A percentile compares a stretch with the other conserved stretches of the same genome.
phyloP scores from a whole-genome alignment of 306 rosid genomes.

The Arachis hypogaea region DNA sequence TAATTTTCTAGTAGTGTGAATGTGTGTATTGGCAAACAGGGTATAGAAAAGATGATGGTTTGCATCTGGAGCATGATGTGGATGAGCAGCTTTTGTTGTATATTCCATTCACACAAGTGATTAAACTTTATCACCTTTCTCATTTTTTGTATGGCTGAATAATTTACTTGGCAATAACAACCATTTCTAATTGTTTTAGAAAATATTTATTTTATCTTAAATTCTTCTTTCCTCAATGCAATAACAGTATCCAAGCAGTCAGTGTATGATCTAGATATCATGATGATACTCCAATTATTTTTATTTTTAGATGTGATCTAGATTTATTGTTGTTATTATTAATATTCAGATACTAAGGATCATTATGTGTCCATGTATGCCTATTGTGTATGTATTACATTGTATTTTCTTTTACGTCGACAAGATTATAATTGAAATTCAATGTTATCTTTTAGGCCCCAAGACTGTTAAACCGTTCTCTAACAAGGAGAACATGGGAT shows the following conservation, averaged over 20 bases:
- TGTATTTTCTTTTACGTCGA: constrained; percentile 7
- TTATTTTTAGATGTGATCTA: not conserved
- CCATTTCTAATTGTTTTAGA: no score
- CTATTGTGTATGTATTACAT: not conserved
- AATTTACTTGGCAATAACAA: no score
- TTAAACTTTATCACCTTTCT: constrained; percentile 24
- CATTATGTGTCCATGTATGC: not conserved
- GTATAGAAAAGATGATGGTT: constrained; percentile 90
- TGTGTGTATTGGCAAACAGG: constrained; percentile 47
- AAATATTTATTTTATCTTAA: no score
- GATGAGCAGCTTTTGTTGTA: constrained; percentile 96
- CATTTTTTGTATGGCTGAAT: not conserved
- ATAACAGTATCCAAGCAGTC: constrained; percentile 1
- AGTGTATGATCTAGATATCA: not conserved
- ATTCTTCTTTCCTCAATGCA: not conserved
- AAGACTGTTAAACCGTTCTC: constrained; percentile 88
- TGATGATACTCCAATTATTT: no score
- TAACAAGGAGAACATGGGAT: constrained; percentile 98
- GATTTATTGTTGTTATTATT: not conserved
- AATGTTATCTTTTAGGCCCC: constrained; percentile 71
- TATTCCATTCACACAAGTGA: constrained; percentile 83
- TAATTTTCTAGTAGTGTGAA: not conserved
- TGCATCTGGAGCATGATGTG: constrained; percentile 92
- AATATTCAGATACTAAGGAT: not conserved
- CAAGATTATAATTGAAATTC: constrained; percentile 29